Conservation (phyloP, 345 rosid genomes). For the Kernera saxatilis region DNA sequence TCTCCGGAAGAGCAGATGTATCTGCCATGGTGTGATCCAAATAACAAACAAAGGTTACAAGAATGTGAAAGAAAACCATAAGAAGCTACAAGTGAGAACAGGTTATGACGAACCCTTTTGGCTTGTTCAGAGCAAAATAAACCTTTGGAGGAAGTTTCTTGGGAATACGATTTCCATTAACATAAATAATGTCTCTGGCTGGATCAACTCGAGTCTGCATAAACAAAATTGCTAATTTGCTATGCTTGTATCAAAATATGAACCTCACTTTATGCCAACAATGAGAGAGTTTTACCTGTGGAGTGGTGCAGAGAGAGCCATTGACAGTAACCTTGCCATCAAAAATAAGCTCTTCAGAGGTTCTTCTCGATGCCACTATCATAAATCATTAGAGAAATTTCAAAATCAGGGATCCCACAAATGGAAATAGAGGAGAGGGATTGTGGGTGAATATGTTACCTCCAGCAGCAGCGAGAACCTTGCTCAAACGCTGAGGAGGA, state of each 20-base stretch:
- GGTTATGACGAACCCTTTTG: constrained; percentile 72
- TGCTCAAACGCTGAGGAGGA: constrained; percentile 71
- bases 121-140: constrained; percentile 90
- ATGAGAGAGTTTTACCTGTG: constrained; percentile 47
- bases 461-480: constrained; percentile 94
- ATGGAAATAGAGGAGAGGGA: neutral
- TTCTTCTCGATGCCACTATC: constrained; percentile 85
- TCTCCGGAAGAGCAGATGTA: constrained; percentile 92
- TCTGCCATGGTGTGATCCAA: constrained; percentile 38
- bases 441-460: constrained; percentile 38
- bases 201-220: constrained; percentile 90
- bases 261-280: neutral
- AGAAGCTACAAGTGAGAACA: neutral
- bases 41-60: constrained; percentile 11
- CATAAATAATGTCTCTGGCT: constrained; percentile 66
- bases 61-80: neutral
- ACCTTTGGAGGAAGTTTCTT: constrained; percentile 87
- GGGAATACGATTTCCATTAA: constrained; percentile 83
- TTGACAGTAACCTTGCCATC: constrained; percentile 84
- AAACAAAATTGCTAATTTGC: neutral
- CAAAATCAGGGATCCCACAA: neutral
- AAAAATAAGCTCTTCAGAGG: constrained; percentile 81
- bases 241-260: neutral
- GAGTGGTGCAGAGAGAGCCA: constrained; percentile 71
- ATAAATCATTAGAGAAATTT: neutral